A percentile compares a stretch with the other conserved stretches of the same genome.
These are phyloP conservation scores for Amanita pallidorosea DNA, from an alignment of 768 basidiomycete genomes.

Conservation along the genomic window DNA sequence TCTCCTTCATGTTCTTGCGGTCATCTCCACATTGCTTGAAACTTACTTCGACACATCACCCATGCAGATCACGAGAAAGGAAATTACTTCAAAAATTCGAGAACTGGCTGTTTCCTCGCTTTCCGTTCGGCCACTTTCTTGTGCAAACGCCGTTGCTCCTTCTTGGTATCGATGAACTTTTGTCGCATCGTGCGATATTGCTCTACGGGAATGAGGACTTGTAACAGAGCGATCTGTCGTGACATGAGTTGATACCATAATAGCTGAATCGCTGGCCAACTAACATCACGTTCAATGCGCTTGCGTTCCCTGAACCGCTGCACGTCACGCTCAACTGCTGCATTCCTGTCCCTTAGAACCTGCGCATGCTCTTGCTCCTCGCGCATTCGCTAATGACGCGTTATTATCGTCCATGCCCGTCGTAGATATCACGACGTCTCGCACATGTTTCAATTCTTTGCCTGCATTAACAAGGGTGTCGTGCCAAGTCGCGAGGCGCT, in stretches of 20 bases:
- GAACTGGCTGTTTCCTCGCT: slow-evolving; percentile 57
- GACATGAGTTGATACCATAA: background rate
- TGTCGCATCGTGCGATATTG: slow-evolving; percentile 50
- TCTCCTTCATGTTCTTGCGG: slow-evolving; percentile 45
- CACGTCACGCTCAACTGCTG: slow-evolving; percentile 72
- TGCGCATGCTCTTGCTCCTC: slow-evolving; percentile 43
- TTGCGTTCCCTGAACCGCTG: slow-evolving; percentile 65
- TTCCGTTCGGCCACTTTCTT: slow-evolving; percentile 39
- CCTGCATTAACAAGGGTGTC: slow-evolving; percentile 60
- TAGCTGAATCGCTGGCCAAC: background rate
- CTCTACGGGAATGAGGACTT: slow-evolving; percentile 61
- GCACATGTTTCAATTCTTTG: slow-evolving; percentile 41
- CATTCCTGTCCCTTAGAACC: slow-evolving; percentile 62
- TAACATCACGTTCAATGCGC: slow-evolving; percentile 41
- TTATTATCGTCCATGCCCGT: background rate
- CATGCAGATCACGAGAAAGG: background rate
- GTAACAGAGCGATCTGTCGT: slow-evolving; percentile 49
- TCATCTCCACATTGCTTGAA: slow-evolving; percentile 33
- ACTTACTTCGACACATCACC: slow-evolving; percentile 28
- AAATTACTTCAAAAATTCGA: slow-evolving; percentile 39
- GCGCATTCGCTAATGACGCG: slow-evolving; percentile 30
- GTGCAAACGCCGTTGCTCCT: slow-evolving; percentile 36
- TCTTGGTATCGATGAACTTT: slow-evolving; percentile 40
- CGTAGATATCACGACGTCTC: slow-evolving; percentile 30
- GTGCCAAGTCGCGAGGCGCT: slow-evolving; percentile 72